phyloP scores from a whole-genome alignment of 2,329 filamentous ascomycete species.

The Cordyceps pruinosa region DNA sequence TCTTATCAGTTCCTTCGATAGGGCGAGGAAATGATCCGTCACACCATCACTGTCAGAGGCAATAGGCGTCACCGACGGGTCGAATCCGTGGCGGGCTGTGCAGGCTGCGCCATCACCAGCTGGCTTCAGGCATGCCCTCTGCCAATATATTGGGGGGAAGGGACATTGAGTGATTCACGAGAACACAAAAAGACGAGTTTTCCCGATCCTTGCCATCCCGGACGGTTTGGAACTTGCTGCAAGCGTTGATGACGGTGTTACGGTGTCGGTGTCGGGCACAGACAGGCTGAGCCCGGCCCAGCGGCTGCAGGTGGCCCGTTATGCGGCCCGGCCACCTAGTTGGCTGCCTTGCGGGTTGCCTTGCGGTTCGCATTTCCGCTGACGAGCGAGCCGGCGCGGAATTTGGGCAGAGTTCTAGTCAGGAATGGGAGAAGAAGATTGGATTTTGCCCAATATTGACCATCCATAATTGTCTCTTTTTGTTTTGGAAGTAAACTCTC shows the following conservation, averaged over 20 bases:
- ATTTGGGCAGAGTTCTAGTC: not conserved
- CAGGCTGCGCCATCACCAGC: slow-evolving; percentile 4
- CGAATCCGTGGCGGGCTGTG: not conserved
- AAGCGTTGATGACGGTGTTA: too few relatives aligned
- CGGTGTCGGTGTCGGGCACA: not conserved
- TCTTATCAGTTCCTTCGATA: too few relatives aligned
- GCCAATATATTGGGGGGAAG: not conserved
- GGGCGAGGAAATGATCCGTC: too few relatives aligned
- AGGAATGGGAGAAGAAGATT: not conserved
- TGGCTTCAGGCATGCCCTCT: not conserved
- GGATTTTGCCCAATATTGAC: too few relatives aligned
- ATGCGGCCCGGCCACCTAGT: not conserved
- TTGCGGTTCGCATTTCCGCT: slow-evolving; percentile 4
- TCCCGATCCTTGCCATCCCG: too few relatives aligned
- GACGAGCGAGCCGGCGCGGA: not conserved
- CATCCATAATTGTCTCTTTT: too few relatives aligned
- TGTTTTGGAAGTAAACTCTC: too few relatives aligned
- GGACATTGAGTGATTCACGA: not conserved
- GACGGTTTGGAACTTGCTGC: not conserved
- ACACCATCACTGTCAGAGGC: too few relatives aligned
- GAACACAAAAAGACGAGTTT: not conserved
- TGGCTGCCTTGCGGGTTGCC: slow-evolving; percentile 4
- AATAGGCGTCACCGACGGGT: not conserved
- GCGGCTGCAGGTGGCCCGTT: slow-evolving; percentile 8
- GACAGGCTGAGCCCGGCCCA: slow-evolving; percentile 1